Base-by-base conservation (phyloP, 2,329 filamentous ascomycete species). In the Fonsecaea pugnacius region DNA sequence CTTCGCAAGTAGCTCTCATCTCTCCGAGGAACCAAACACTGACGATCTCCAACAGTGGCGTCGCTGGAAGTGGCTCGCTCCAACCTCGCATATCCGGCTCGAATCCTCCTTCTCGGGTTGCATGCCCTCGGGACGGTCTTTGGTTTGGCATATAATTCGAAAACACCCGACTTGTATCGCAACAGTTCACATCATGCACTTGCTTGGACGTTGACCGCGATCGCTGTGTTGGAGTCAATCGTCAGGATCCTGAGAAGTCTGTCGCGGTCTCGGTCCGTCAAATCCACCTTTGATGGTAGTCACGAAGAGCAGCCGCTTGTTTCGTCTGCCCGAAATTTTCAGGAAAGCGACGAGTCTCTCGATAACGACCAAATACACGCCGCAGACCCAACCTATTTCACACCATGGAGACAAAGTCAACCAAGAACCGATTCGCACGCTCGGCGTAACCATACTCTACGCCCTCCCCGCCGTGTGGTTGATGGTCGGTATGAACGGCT, bases 131-230 rank as follows among this genome's bases (percentile, higher is more conserved):
- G 63, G 9, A 58, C 43, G 5, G 32, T 61, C 35, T 54, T 65
- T 54, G 58, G 63, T 35, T 30, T 58, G 14, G 59, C 48, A 43
- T 65, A 61, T 27, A 62, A 62, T 14, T 30, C 33, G 43, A 62
- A 50, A 35, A 65, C 58, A n/a, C 58, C 63, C 8, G 48, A 58
- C 43, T 46, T 65, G 43, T 61, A 61, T 62, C 63, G 27, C 30
- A 43, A 52, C 9, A 58, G 18, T 43, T 40, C 53, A 58, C 58
- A 65, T 53, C 54, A 48, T 40, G 10, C 18, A 2, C 21, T 64
- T 51, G 57, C 14, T 10, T 64, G 36, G 36, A 40, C 36, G 12
- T 40, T 65, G 40, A 43, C 58, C 35, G 52, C 27, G n/a, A 33
- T 65, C 27, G 53, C 58, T 53, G 18, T 53, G 1, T 53, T 46